These are phyloP conservation scores for Inga oerstediana DNA, from an alignment of 306 rosid species.

Conservation along the genomic window DNA sequence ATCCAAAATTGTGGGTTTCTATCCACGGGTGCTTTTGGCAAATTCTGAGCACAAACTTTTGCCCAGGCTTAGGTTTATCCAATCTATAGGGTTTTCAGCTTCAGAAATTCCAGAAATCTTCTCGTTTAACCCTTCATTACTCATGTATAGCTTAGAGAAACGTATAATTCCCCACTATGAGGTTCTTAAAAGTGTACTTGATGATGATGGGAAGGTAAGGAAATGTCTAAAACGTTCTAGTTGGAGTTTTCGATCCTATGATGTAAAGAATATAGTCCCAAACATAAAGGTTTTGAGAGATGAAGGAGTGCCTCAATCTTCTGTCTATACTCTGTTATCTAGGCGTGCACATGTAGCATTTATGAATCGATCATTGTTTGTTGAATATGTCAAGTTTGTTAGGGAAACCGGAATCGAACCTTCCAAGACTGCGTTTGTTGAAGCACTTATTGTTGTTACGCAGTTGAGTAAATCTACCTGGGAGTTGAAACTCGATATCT, in stretches of 20 bases:
- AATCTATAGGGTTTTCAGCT: slow-evolving; percentile 35
- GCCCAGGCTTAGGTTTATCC: slow-evolving; percentile 47
- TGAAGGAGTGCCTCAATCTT: neutral
- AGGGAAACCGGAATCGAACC: neutral
- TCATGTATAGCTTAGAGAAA: slow-evolving; percentile 26
- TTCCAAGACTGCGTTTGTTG: neutral
- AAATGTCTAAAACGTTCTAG: neutral
- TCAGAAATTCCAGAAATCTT: slow-evolving; percentile 2
- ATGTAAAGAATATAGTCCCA: neutral
- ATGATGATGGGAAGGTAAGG: neutral
- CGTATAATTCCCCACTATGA: neutral
- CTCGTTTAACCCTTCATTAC: neutral
- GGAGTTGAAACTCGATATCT: neutral
- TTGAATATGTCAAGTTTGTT: neutral
- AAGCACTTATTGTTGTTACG: neutral
- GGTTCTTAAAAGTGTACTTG: neutral
- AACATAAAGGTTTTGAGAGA: neutral
- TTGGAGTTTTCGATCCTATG: neutral
- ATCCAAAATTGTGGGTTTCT: slow-evolving; percentile 11
- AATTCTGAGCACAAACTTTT: slow-evolving; percentile 42
- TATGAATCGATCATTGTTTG: neutral
- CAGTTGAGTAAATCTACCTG: neutral
- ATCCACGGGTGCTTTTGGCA: slow-evolving; percentile 24
- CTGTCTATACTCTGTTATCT: neutral
- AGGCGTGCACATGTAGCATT: neutral